phyloP scores from a whole-genome alignment of 805 yeast species.

The Komagataella ulmi region DNA sequence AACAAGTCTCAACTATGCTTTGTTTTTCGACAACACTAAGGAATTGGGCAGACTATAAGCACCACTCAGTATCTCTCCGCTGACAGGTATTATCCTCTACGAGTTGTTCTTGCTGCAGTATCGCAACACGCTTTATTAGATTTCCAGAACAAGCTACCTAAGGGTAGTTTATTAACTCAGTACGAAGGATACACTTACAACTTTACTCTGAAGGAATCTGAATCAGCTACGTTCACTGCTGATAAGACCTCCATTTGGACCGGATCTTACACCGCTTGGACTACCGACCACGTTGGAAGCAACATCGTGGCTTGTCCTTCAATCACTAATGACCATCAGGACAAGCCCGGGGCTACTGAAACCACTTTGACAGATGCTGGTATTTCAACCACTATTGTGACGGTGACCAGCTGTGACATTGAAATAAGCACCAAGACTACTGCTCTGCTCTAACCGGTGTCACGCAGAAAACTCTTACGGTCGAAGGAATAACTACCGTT shows the following conservation, averaged over 20 bases:
- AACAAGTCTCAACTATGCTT: no score
- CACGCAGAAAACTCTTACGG: neutral
- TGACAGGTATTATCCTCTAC: no score
- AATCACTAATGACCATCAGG: neutral
- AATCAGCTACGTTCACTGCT: no score
- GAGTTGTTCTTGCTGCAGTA: no score
- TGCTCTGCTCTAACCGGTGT: neutral
- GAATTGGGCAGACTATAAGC: no score
- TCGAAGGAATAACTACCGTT: neutral
- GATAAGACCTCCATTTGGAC: neutral
- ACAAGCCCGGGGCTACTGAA: neutral
- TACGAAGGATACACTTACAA: no score
- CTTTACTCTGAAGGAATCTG: no score
- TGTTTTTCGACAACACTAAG: no score
- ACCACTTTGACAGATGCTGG: neutral
- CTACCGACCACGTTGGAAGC: neutral
- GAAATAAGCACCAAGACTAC: neutral
- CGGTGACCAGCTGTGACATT: neutral
- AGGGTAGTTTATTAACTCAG: no score
- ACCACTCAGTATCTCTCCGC: no score
- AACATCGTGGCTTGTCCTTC: neutral
- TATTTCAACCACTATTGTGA: neutral
- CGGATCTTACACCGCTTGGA: neutral
- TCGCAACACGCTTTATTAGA: no score
- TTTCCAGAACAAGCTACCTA: no score